A percentile compares a stretch with the other conserved stretches of the same genome.
phyloP scores from a whole-genome alignment of 2,329 filamentous ascomycete genomes.

The Torrubiellomyces zombiae region DNA sequence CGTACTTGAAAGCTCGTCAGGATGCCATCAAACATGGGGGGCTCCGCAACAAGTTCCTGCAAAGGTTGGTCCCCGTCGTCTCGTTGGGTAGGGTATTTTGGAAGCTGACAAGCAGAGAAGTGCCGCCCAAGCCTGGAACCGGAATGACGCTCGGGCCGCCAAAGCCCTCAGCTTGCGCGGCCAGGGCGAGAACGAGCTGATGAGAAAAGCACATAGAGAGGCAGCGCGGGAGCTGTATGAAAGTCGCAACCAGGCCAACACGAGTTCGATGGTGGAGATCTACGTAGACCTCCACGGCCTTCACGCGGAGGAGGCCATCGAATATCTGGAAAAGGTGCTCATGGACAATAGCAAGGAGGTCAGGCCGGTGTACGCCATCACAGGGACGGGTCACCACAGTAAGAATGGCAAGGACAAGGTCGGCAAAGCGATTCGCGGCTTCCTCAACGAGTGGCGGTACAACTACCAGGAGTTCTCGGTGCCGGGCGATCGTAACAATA shows the following conservation, averaged over 20 bases:
- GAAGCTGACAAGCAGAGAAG: conserved; percentile 24
- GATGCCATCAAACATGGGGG: conserved; percentile 97
- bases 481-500: conserved; percentile 71
- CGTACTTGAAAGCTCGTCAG: conserved; percentile 84
- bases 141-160: conserved; percentile 88
- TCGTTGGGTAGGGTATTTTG: not conserved
- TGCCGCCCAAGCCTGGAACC: conserved; percentile 95
- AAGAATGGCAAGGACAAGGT: conserved; percentile 99
- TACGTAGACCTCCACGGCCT: conserved; percentile 96
- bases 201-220: conserved; percentile 92
- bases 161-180: conserved; percentile 88
- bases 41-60: conserved; percentile 88
- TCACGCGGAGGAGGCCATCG: conserved; percentile 93
- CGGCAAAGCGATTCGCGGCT: conserved; percentile 78
- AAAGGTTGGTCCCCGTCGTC: conserved; percentile 44
- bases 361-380: conserved; percentile 83
- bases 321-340: conserved; percentile 79
- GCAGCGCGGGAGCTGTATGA: conserved; percentile 86
- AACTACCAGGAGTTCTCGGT: conserved; percentile 93
- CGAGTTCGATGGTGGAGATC: conserved; percentile 45
- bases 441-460: conserved; percentile 91
- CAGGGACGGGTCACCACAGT: conserved; percentile 89
- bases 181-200: conserved; percentile 90
- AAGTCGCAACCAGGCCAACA: conserved; percentile 62
- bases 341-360: conserved; percentile 61